Percentiles rank a stretch among this genome's conserved stretches.
Conservation (phyloP, 495 filamentous ascomycete genomes). For the Xylaria cubensis region DNA sequence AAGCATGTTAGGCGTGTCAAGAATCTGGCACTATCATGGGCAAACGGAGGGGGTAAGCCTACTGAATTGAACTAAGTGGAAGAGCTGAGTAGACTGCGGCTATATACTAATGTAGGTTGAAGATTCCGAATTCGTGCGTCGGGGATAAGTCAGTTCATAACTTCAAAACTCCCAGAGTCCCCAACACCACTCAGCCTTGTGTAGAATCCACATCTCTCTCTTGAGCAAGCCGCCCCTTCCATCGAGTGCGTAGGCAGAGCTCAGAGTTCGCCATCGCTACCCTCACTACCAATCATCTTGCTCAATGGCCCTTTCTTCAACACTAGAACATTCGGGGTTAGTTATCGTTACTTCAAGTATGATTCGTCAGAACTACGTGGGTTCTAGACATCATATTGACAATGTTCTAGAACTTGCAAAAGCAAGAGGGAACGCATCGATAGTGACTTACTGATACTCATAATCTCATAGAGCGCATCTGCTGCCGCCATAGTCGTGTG, state of each 20-base stretch:
- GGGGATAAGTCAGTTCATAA: background rate
- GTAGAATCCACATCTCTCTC: background rate
- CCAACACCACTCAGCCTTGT: background rate
- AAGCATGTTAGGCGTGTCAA: too few species aligned
- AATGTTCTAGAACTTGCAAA: background rate
- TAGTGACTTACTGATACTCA: slow-evolving; percentile 64
- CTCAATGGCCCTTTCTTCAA: slow-evolving; percentile 64
- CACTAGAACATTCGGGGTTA: slow-evolving; percentile 41
- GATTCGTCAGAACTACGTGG: background rate
- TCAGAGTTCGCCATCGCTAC: slow-evolving; percentile 32
- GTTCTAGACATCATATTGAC: background rate
- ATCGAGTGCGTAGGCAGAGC: background rate
- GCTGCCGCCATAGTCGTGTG: slow-evolving; percentile 85
- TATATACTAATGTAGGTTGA: too few species aligned
- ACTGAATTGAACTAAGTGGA: too few species aligned
- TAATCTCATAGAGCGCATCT: slow-evolving; percentile 82
- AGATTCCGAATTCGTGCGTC: too few species aligned
- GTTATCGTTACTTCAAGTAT: background rate
- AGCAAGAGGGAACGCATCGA: background rate
- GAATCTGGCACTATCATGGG: too few species aligned
- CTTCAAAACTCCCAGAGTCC: background rate
- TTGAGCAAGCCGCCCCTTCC: background rate
- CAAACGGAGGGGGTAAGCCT: too few species aligned
- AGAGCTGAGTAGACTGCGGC: too few species aligned
- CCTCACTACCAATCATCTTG: slow-evolving; percentile 34